Evolutionary conservation across 2,329 filamentous ascomycete genomes (phyloP).

Genomic region (Verticillium tricorpus): DNA sequence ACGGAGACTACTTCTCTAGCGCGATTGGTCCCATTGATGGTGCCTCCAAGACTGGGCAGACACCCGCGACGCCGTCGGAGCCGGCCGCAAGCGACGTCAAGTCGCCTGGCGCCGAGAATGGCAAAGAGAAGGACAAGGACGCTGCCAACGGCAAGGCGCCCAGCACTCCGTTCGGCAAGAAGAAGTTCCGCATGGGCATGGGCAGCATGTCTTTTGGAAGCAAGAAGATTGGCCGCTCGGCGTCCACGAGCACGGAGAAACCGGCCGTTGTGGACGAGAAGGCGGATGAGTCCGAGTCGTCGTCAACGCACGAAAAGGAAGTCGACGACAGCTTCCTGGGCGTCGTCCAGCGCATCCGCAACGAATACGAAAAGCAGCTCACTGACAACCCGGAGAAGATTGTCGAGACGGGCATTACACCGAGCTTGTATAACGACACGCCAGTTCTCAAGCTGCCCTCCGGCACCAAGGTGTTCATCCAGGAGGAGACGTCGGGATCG

Average conservation of each 20-base stretch:
- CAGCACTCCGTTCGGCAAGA: conserved; percentile 72
- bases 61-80: conserved; percentile 23
- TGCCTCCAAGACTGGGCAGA: conserved; percentile 29
- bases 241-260: conserved; percentile 64
- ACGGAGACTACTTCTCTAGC: conserved; percentile 74
- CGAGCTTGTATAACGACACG: conserved; percentile 68
- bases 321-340: conserved; percentile 73
- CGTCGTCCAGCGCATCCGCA: conserved; percentile 66
- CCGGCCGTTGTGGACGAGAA: conserved; percentile 73
- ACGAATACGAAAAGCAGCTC: conserved; percentile 67
- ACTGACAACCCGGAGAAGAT: conserved; percentile 47
- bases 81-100: conserved; percentile 32
- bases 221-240: conserved; percentile 75
- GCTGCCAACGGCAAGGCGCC: conserved; percentile 50
- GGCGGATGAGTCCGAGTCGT: conserved; percentile 61
- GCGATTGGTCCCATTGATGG: conserved; percentile 45
- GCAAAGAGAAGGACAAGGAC: conserved; percentile 46
- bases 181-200: conserved; percentile 71
- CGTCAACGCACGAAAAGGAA: conserved; percentile 63
- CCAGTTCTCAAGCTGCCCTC: conserved; percentile 69
- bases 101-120: conserved; percentile 16
- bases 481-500: conserved; percentile 63
- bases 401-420: conserved; percentile 61
- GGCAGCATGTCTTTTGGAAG: conserved; percentile 66
- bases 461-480: conserved; percentile 63